Base-by-base conservation (phyloP, 805 yeast genomes). In the Saturnispora diversa region DNA sequence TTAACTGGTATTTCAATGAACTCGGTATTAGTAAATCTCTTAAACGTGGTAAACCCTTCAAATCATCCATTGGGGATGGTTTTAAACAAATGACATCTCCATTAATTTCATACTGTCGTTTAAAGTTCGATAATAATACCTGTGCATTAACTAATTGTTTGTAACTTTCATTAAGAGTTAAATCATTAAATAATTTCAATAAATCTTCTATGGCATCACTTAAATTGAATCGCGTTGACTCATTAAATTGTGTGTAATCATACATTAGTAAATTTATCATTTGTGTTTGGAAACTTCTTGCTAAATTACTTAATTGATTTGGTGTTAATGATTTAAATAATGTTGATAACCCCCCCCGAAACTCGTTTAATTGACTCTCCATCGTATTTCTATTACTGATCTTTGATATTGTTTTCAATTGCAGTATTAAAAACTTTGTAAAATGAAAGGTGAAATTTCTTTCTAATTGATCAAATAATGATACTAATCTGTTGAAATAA, bases 51-150 rank as follows among this genome's bases (percentile, higher is more conserved):
- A 31, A 31, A 12, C 16, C 16, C 10, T 31, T 21, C 8, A 31
- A 7, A 12, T 31, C 34, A 31, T 31, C 34, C 10, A 17, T n/a
- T 31, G n/a, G 24, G 10, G 5, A 17, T 6, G 21, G 11, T 21
- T 31, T 31, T 11, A 21, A 31, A 12, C 24, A 31, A 17, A 31
- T 17, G 21, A 31, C 19, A 25, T 19, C 27, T 12, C 42, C 40
- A 12, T n/a, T n/a, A n/a, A n/a, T n/a, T n/a, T n/a, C n/a, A n/a
- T n/a, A n/a, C n/a, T n/a, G n/a, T n/a, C n/a, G n/a, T n/a, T n/a
- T 13, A 31, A 29, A 37, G 26, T 24, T 26, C 37, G 6, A 16
- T 42, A 37, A 23, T 45, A 47, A 22, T 36, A 40, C 26, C 20
- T 36, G 29, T 3, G 27, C 39, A 13, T 12, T 28, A 7, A 25